Base-by-base conservation (phyloP, 352 stramenopile genomes). In the Globisporangium acanthophoron region DNA sequence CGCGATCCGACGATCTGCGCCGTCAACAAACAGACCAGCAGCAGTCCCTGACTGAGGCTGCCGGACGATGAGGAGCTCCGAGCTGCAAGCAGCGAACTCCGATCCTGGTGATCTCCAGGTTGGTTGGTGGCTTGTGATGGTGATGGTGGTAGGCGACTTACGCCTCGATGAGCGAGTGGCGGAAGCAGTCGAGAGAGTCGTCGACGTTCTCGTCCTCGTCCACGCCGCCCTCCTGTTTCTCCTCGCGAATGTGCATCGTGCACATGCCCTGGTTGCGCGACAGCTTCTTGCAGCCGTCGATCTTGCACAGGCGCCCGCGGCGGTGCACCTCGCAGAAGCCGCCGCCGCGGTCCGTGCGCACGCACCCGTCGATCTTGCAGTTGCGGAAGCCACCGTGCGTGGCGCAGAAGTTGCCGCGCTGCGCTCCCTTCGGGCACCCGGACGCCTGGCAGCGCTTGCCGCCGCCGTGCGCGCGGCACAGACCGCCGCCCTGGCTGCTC, bases 171-270 rank as follows among this genome's bases (percentile, higher is more conserved):
- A 49, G 44, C 44, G 44, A 49, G 44, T 49, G 44, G 0, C 44
- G 44, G 44, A 49, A 49, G 44, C 24, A 49, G 9, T 49, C 44
- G 6, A 24, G 44, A 20, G 44, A 49, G n/a, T 27, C 44, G 44
- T 49, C 44, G 44, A 53, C 29, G 20, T 66, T 54, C n/a, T 61
- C 59, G 18, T 66, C 60, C n/a, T 61, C 59, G 18, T 44, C 49
- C 40, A 46, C 11, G 37, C 52, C 11, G 27, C 46, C 46, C 39
- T 80, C 66, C 56, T 92, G 83, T 75, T 92, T 92, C 48, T 90
- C 83, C 61, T 91, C 79, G 45, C 85, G 85, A 51, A 94, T 89
- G 71, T 94, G 85, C 80, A 92, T 88, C n/a, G 85, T 94, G 71
- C 85, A 94, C 74, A 92, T 89, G 56, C 85, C 85, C 62, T 94